Percentiles rank a stretch among this genome's conserved stretches.
phyloP scores from a whole-genome alignment of 2,329 filamentous ascomycete species.

The Claviceps maximensis region DNA sequence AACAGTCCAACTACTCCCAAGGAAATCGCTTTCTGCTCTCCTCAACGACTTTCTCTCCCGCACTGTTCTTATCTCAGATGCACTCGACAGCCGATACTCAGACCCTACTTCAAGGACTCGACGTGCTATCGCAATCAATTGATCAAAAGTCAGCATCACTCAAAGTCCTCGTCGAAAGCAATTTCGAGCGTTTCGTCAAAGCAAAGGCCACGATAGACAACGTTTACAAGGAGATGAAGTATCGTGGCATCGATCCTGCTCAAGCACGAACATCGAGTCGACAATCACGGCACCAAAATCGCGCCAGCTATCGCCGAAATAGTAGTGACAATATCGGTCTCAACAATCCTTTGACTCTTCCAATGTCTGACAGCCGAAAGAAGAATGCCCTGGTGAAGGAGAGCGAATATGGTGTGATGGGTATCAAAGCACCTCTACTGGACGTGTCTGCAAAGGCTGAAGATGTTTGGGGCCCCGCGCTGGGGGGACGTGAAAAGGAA shows the following conservation, averaged over 20 bases:
- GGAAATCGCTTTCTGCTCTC: slow-evolving; percentile 90
- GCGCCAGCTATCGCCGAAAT: slow-evolving; percentile 49
- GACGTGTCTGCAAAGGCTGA: slow-evolving; percentile 91
- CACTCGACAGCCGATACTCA: slow-evolving; percentile 78
- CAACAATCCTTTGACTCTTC: slow-evolving; percentile 24
- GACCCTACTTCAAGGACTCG: slow-evolving; percentile 65
- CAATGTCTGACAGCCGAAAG: slow-evolving; percentile 44
- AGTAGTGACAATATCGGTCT: slow-evolving; percentile 23
- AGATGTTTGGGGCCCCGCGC: slow-evolving; percentile 90
- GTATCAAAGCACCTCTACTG: slow-evolving; percentile 75
- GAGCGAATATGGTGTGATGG: slow-evolving; percentile 77
- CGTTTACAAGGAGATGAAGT: slow-evolving; percentile 97
- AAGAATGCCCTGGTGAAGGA: slow-evolving; percentile 90
- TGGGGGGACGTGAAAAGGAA: slow-evolving; percentile 85
- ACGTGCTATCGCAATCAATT: slow-evolving; percentile 79
- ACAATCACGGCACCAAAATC: slow-evolving; percentile 56
- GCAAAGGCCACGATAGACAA: slow-evolving; percentile 98
- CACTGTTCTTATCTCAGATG: slow-evolving; percentile 82
- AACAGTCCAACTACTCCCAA: slow-evolving; percentile 25
- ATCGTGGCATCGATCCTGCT: slow-evolving; percentile 42
- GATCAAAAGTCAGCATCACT: slow-evolving; percentile 95
- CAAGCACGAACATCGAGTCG: slow-evolving; percentile 25
- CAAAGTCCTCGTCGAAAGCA: slow-evolving; percentile 91
- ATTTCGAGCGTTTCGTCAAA: slow-evolving; percentile 95
- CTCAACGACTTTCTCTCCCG: slow-evolving; percentile 88